These are phyloP conservation scores for Nitzschia sp. DNA, from an alignment of 108 stramenopile species.

Conservation along the genomic window DNA sequence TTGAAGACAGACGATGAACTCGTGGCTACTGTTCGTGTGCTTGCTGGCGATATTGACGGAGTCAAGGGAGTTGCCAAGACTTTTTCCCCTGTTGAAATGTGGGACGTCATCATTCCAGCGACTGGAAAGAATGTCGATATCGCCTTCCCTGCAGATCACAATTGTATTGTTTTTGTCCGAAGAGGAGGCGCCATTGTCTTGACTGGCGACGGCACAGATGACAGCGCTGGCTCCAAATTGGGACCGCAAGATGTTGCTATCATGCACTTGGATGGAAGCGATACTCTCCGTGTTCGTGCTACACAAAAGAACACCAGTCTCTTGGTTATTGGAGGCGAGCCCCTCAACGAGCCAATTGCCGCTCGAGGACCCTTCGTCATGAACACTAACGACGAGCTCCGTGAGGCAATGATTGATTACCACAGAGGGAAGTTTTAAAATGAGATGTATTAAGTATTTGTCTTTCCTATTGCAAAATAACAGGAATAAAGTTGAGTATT, in stretches of 20 bases:
- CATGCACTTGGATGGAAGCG: constrained; percentile 50
- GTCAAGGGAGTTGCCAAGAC: constrained; percentile 72
- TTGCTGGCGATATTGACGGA: constrained; percentile 69
- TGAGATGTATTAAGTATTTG: background rate
- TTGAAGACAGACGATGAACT: constrained; percentile 36
- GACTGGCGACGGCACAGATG: constrained; percentile 30
- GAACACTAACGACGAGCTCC: constrained; percentile 84
- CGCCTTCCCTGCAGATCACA: constrained; percentile 63
- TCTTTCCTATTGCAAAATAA: background rate
- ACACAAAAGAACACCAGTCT: constrained; percentile 54
- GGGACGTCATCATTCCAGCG: constrained; percentile 66
- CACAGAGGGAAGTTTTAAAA: constrained; percentile 46
- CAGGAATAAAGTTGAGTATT: too few species aligned
- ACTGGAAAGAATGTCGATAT: constrained; percentile 54
- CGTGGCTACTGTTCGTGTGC: constrained; percentile 57
- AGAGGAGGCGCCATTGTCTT: constrained; percentile 55
- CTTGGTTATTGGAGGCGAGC: constrained; percentile 76
- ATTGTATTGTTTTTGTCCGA: constrained; percentile 78
- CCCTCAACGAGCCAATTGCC: constrained; percentile 84
- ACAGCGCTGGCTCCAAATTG: constrained; percentile 33
- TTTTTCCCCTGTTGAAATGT: constrained; percentile 78
- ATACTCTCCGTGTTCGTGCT: constrained; percentile 48
- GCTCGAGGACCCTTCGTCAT: constrained; percentile 94
- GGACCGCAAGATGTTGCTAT: constrained; percentile 82
- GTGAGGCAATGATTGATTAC: constrained; percentile 80